Conservation (phyloP, 352 stramenopile species). For the Pythium grandisporangium region DNA sequence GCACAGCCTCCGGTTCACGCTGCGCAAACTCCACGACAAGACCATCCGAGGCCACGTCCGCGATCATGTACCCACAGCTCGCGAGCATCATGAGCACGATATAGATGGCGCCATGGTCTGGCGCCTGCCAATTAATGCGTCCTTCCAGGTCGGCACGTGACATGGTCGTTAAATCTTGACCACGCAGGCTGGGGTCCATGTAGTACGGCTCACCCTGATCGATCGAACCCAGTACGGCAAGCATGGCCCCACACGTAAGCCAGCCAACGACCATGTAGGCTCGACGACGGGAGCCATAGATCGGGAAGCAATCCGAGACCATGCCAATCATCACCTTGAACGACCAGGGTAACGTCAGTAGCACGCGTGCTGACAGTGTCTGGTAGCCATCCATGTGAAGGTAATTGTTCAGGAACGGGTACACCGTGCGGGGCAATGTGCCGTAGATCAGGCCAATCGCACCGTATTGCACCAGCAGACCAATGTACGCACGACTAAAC, state of each 20-base stretch:
- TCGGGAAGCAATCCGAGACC: constrained; percentile 50
- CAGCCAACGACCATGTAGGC: constrained; percentile 70
- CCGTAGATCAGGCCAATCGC: constrained; percentile 54
- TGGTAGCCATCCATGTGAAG: constrained; percentile 59
- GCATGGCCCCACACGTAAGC: constrained; percentile 36
- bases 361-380: constrained; percentile 42
- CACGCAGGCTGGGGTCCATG: constrained; percentile 28
- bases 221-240: constrained; percentile 35
- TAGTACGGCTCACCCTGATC: constrained; percentile 41
- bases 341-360: constrained; percentile 50
- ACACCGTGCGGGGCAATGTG: constrained; percentile 42
- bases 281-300: constrained; percentile 45
- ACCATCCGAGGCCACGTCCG: constrained; percentile 28
- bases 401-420: constrained; percentile 73
- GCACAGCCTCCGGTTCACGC: constrained; percentile 18
- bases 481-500: constrained; percentile 40
- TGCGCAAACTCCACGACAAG: constrained; percentile 33
- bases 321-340: constrained; percentile 65
- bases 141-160: constrained; percentile 5
- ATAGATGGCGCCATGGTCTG: constrained; percentile 9
- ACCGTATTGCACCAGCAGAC: constrained; percentile 60
- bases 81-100: constrained; percentile 28
- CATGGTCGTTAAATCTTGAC: constrained; percentile 17
- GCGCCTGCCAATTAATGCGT: constrained; percentile 20
- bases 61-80: constrained; percentile 27